Conservation (phyloP, 768 basidiomycete genomes). For the Myochromella boudieri region DNA sequence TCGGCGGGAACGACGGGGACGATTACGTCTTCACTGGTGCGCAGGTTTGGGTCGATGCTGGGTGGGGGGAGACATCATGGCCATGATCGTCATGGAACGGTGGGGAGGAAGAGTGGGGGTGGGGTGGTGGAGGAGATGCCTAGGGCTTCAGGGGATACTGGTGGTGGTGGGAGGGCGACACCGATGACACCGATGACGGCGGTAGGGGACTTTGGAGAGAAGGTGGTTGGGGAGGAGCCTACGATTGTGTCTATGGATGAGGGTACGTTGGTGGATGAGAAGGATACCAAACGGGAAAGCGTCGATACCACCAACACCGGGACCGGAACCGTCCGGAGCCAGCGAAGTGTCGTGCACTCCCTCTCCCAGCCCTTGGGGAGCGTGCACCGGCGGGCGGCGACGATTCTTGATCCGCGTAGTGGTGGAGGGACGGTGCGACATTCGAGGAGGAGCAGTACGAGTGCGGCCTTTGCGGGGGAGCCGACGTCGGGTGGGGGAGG, state of each 20-base stretch:
- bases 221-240: too few relatives aligned
- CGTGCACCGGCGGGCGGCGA: slow-evolving; percentile 73
- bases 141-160: slow-evolving; percentile 35
- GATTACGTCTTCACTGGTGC: too few relatives aligned
- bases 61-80: slow-evolving; percentile 45
- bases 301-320: slow-evolving; percentile 7
- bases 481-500: slow-evolving; percentile 31
- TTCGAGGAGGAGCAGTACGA: slow-evolving; percentile 76
- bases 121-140: slow-evolving; percentile 23
- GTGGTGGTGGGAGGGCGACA: too few relatives aligned
- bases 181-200: too few relatives aligned
- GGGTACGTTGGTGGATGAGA: too few relatives aligned
- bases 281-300: slow-evolving; percentile 13
- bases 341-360: slow-evolving; percentile 38
- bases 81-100: slow-evolving; percentile 31
- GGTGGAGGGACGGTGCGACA: slow-evolving; percentile 62
- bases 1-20: too few relatives aligned
- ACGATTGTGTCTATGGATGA: too few relatives aligned
- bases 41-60: slow-evolving; percentile 74
- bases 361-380: slow-evolving; percentile 58
- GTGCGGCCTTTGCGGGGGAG: slow-evolving; percentile 51
- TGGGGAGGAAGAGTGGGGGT: slow-evolving; percentile 46
- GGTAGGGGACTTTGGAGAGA: too few relatives aligned
- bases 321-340: too few relatives aligned
- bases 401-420: slow-evolving; percentile 69